A percentile compares a stretch with the other conserved stretches of the same genome.
phyloP scores from a whole-genome alignment of 352 stramenopile species.

The Pythium folliculosum region DNA sequence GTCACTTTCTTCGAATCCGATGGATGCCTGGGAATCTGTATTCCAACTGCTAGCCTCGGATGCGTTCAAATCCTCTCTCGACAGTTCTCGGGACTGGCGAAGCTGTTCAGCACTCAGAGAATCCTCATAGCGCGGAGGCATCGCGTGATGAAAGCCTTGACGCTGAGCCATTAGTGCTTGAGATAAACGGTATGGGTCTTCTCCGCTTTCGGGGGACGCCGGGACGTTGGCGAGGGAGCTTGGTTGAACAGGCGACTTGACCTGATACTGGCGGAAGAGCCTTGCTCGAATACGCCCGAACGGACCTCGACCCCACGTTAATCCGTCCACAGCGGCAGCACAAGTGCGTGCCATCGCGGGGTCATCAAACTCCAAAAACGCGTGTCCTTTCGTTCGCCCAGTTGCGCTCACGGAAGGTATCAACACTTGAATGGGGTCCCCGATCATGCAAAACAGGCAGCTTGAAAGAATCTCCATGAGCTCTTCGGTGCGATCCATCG shows the following conservation, averaged over 20 bases:
- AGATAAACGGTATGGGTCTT: background rate
- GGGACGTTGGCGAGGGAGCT: background rate
- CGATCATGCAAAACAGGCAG: conserved; percentile 79
- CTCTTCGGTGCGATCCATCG: conserved; percentile 70
- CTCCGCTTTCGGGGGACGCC: background rate
- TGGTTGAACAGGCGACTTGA: conserved; percentile 44
- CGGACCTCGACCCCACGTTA: conserved; percentile 67
- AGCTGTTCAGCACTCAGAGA: conserved; percentile 12
- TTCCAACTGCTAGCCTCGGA: conserved; percentile 29
- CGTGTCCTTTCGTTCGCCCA: conserved; percentile 71
- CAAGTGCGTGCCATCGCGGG: conserved; percentile 56
- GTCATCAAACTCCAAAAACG: conserved; percentile 85
- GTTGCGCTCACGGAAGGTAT: conserved; percentile 66
- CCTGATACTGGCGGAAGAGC: conserved; percentile 82
- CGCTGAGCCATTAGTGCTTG: background rate
- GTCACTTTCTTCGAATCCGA: conserved; percentile 20
- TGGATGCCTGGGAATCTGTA: conserved; percentile 22
- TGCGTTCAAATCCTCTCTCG: conserved; percentile 28
- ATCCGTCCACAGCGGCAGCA: conserved; percentile 59
- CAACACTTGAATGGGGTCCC: conserved; percentile 81
- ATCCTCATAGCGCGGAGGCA: conserved; percentile 12
- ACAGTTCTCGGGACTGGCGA: conserved; percentile 21
- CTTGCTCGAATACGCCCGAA: conserved; percentile 68
- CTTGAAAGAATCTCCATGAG: conserved; percentile 75
- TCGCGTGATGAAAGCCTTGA: conserved; percentile 1